A percentile compares a stretch with the other conserved stretches of the same genome.
Conservation (phyloP, 495 filamentous ascomycete species). For the Halenospora varia region DNA sequence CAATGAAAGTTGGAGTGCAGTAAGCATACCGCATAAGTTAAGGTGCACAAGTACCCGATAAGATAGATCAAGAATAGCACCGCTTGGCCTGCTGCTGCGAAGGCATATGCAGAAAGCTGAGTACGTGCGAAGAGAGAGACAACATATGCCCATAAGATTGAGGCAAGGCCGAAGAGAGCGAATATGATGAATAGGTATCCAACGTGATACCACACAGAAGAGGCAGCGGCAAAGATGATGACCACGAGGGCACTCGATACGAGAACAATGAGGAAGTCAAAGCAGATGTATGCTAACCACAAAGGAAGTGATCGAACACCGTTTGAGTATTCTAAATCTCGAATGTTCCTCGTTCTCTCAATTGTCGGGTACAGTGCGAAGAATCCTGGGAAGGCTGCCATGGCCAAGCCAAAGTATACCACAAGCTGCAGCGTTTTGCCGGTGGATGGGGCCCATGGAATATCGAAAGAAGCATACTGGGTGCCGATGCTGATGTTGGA, state of each 20-base stretch:
- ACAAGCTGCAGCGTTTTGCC: constrained; percentile 75
- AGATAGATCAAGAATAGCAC: constrained; percentile 76
- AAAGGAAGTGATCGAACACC: constrained; percentile 68
- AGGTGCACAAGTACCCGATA: constrained; percentile 62
- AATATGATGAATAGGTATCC: constrained; percentile 76
- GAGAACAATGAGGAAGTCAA: constrained; percentile 72
- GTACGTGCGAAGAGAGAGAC: constrained; percentile 65
- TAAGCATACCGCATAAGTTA: constrained; percentile 51
- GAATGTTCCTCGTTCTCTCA: constrained; percentile 71
- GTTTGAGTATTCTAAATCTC: constrained; percentile 84
- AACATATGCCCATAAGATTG: constrained; percentile 66
- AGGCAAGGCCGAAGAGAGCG: constrained; percentile 68
- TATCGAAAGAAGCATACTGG: constrained; percentile 65
- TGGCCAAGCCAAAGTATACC: constrained; percentile 72
- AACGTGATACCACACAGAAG: constrained; percentile 65
- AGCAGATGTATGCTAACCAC: constrained; percentile 73
- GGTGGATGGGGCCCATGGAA: constrained; percentile 55
- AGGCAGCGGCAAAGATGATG: constrained; percentile 57
- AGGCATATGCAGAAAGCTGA: constrained; percentile 70
- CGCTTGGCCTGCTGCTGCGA: constrained; percentile 68
- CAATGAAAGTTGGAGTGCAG: neutral
- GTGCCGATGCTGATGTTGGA: constrained; percentile 63
- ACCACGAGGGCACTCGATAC: constrained; percentile 53
- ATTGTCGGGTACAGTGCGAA: constrained; percentile 82
- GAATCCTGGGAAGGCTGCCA: constrained; percentile 75